Base-by-base conservation (phyloP, 352 stramenopile genomes). In the Sclerospora graminicola region DNA sequence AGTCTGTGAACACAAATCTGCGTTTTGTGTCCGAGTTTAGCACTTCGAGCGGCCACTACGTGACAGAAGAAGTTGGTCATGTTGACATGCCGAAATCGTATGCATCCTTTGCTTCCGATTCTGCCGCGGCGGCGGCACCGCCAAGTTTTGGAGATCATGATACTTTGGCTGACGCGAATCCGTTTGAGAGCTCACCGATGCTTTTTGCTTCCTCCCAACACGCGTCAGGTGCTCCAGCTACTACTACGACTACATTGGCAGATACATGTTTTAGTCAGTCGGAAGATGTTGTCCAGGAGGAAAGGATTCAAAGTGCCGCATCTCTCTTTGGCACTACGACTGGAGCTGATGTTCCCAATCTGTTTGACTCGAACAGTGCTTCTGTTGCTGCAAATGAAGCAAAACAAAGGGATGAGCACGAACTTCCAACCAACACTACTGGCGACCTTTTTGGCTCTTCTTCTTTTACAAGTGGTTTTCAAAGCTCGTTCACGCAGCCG, bases 241-340 rank as follows among this genome's bases (percentile, higher is more conserved):
- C 41, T 34, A 32, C 14, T 43, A 28, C 41, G 34, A 32, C 14
- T 43, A 28, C 37, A 8, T 29, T 40, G 24, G 15, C 36, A 21
- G 30, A 45, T 26, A 40, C 43, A 6, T 39, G 34, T 49, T 54
- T 58, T 48, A 24, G 30, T 23, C 38, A 51, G 11, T 31, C 45
- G 8, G 37, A 16, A 33, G 37, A 5, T 19, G 18, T 20, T 35
- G 47, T 44, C 1, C 42, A 66, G 26, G 37, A 37, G 13, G 56
- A 66, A 13, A 41, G 35, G 1, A 24, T 82, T 21, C 56, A 57
- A 8, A 80, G 58, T 52, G 71, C 77, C 33, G 48, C 64, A 8
- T 84, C 65, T 2, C 60, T 89, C 1, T 89, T 89, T 66, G 73
- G 69, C 27, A 49, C 59, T 8, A 83, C 71, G 14, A 45, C 56